Base-by-base conservation (phyloP, 805 yeast genomes). In the Candida chauliodis region DNA sequence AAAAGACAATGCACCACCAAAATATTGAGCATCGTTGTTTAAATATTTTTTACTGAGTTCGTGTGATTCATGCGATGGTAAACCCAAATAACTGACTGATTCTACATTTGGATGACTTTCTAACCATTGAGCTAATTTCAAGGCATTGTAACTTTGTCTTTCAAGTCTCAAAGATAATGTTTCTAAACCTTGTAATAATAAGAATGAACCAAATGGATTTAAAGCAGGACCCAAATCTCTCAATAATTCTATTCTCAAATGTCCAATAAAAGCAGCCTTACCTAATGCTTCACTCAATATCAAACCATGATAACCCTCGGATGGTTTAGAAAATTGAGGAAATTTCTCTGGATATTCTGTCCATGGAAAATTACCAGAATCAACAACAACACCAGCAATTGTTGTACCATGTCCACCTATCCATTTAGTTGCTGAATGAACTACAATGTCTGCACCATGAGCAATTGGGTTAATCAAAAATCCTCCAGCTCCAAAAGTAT, bases 401-500 rank as follows among this genome's bases (percentile, higher is more conserved):
- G 96, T 87, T 41, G 85, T 88, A 58, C 98, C 97, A 58, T 90
- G 97, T 43, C 97, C 98, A 47, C 95, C 95, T 49, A 90, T 90
- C 96, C 96, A 91, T 64, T 90, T 90, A 43, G 98, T 90, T 39
- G 96, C 96, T 44, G 96, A 89, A 63, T 90, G 96, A 15, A 84
- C 84, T 23, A 91, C 84, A 48, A 90, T 83, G 59, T 90, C 96
- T 33, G 88, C 97, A 49, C 97, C 97, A 54, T 77, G 84, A 45
- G 84, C 84, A 49, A 90, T 65, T 45, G 98, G 98, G 49, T 76
- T 79, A 43, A 86, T 77, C 52, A 85, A 76, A 70, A 66, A 89
- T 35, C 97, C 97, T 63, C 95, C 97, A 30, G 96, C 96, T 58
- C 96, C 98, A 53, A 90, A 90, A 14, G 98, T 90, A 78, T 90